Evolutionary conservation across 2,329 filamentous ascomycete species (phyloP).

Genomic region (Cytospora piceicola): DNA sequence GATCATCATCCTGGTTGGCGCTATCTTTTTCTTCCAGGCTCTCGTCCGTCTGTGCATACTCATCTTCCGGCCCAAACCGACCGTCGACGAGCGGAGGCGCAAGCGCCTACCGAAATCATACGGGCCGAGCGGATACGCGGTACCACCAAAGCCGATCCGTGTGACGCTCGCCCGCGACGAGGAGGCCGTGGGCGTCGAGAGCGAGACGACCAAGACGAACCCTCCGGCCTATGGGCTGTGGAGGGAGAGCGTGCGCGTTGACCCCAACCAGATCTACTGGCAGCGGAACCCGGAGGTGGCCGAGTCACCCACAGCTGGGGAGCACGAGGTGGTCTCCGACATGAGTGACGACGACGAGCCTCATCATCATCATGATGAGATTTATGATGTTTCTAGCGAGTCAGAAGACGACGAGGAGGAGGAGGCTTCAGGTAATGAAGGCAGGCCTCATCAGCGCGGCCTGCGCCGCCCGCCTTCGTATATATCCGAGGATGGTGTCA

Average conservation of each 20-base stretch:
- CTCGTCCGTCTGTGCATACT: constrained; percentile 74
- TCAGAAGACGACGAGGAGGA: constrained; percentile 19
- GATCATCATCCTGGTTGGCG: constrained; percentile 72
- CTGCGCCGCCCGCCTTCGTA: constrained; percentile 72
- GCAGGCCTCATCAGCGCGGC: constrained; percentile 33
- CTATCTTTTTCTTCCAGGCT: constrained; percentile 80
- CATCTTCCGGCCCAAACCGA: constrained; percentile 53
- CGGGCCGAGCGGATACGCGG: constrained; percentile 66
- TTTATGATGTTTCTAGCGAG: constrained; percentile 2
- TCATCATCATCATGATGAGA: constrained; percentile 16
- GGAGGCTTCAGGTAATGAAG: constrained; percentile 23
- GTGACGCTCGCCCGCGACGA: constrained; percentile 77
- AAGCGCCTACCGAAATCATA: constrained; percentile 47
- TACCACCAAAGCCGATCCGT: constrained; percentile 74
- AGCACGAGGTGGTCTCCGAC: constrained; percentile 25
- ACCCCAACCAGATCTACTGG: constrained; percentile 83
- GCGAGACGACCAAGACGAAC: constrained; percentile 59
- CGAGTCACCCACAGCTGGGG: constrained; percentile 20
- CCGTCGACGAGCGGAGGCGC: constrained; percentile 36
- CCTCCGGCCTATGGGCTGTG: constrained; percentile 87
- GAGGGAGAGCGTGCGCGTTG: constrained; percentile 79
- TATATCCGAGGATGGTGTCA: constrained; percentile 73
- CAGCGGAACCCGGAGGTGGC: constrained; percentile 59
- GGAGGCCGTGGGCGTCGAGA: constrained; percentile 63
- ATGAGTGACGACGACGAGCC: constrained; percentile 31